phyloP scores from a whole-genome alignment of 2,329 filamentous ascomycete species.

The Periconia macrospinosa region DNA sequence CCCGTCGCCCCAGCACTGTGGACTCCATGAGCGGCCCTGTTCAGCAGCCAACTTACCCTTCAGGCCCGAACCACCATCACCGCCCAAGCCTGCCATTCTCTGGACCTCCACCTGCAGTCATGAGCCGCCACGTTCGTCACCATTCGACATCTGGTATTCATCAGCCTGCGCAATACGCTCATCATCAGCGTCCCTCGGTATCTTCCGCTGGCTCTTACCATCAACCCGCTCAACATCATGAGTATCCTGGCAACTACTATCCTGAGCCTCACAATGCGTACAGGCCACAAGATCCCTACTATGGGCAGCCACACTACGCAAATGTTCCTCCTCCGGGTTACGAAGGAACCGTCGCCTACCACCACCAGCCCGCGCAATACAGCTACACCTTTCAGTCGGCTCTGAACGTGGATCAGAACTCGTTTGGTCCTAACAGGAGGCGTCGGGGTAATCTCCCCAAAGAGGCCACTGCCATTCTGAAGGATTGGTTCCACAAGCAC shows the following conservation, averaged over 20 bases:
- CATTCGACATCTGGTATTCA: conserved; percentile 28
- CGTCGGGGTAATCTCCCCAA: conserved; percentile 88
- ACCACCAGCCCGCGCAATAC: conserved; percentile 10
- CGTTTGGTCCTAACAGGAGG: conserved; percentile 45
- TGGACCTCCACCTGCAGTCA: conserved; percentile 9
- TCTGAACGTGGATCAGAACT: conserved; percentile 29
- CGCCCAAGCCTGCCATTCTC: conserved; percentile 31
- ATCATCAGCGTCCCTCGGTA: conserved; percentile 7
- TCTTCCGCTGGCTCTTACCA: conserved; percentile 12
- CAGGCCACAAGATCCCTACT: conserved; percentile 24
- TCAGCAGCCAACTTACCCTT: conserved; percentile 5
- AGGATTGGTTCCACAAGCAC: conserved; percentile 68
- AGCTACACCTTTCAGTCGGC: conserved; percentile 35
- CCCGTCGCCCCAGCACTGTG: conserved; percentile 22
- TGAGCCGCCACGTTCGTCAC: conserved; percentile 24
- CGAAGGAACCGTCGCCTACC: conserved; percentile 15
- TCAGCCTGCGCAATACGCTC: conserved; percentile 14
- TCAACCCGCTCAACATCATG: conserved; percentile 6
- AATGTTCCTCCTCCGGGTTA: conserved; percentile 17
- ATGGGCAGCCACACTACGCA: conserved; percentile 15
- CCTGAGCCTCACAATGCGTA: conserved; percentile 23
- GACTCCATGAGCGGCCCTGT: conserved; percentile 14
- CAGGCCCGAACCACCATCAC: conserved; percentile 21
- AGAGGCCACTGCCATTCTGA: conserved; percentile 79
- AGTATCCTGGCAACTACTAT: conserved; percentile 28